These are phyloP conservation scores for Saxophila tyrrhenica DNA, from an alignment of 495 filamentous ascomycete genomes.

Conservation along the genomic window DNA sequence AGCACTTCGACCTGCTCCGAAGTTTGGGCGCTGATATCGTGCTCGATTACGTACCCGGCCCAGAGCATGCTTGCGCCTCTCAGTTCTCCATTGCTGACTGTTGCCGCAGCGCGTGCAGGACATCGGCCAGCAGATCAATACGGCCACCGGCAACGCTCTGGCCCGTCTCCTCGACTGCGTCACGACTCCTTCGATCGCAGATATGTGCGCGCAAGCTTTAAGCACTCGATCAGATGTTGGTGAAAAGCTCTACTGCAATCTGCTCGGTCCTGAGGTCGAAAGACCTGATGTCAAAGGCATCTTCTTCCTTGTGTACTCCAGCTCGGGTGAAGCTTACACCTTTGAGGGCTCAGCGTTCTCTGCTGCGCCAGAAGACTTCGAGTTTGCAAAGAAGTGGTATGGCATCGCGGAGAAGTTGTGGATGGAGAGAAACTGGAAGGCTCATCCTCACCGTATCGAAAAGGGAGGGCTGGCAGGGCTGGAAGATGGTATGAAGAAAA, in stretches of 20 bases:
- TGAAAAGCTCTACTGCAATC: slow-evolving; percentile 16
- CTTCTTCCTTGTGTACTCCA: slow-evolving; percentile 24
- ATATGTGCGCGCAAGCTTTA: slow-evolving; percentile 19
- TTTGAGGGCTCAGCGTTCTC: slow-evolving; percentile 10
- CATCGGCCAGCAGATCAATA: slow-evolving; percentile 1
- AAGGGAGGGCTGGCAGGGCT: slow-evolving; percentile 39
- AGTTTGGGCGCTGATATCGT: slow-evolving; percentile 4
- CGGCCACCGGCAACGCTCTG: slow-evolving; percentile 21
- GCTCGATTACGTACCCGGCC: slow-evolving; percentile 7
- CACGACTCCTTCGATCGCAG: slow-evolving; percentile 11
- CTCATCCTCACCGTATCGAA: slow-evolving; percentile 37
- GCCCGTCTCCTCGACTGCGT: slow-evolving; percentile 26
- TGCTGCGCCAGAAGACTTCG: slow-evolving; percentile 26
- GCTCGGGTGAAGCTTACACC: slow-evolving; percentile 19
- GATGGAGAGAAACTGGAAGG: slow-evolving; percentile 36
- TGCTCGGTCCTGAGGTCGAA: slow-evolving; percentile 1
- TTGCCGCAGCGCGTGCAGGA: neutral
- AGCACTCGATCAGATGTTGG: slow-evolving; percentile 4
- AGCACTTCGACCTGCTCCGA: slow-evolving; percentile 13
- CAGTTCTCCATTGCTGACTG: neutral
- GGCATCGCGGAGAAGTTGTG: slow-evolving; percentile 35
- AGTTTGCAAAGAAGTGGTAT: slow-evolving; percentile 30
- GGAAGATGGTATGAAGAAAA: slow-evolving; percentile 38
- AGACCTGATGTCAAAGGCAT: slow-evolving; percentile 21
- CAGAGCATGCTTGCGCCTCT: neutral